Evolutionary conservation across 148 eudicot genomes (phyloP).

Genomic region (Rhododendron mucronatum): DNA sequence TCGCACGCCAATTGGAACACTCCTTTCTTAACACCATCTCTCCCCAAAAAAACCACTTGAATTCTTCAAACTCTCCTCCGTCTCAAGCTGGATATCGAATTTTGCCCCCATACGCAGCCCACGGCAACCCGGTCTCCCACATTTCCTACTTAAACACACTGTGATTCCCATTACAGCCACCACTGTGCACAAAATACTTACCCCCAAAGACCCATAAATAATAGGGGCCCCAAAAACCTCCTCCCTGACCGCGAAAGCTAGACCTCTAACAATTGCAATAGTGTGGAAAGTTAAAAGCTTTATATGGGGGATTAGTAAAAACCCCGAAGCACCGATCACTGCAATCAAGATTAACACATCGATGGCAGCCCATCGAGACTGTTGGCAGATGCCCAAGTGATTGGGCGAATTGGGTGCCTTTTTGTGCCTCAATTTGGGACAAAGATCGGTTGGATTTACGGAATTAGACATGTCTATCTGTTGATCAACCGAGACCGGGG

Average conservation of each 20-base stretch:
- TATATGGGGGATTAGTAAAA: conserved; percentile 57
- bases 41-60: conserved; percentile 21
- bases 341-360: conserved; percentile 70
- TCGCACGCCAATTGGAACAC: conserved; percentile 64
- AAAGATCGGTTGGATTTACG: conserved; percentile 34
- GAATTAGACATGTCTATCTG: conserved; percentile 52
- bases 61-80: conserved; percentile 60
- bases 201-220: conserved; percentile 63
- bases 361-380: conserved; percentile 58
- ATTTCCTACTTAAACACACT: conserved; percentile 44
- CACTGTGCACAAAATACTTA: conserved; percentile 51
- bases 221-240: conserved; percentile 58
- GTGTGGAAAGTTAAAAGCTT: conserved; percentile 23
- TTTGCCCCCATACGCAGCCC: conserved; percentile 70
- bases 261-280: conserved; percentile 32
- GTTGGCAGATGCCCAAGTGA: conserved; percentile 40
- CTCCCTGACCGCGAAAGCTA: conserved; percentile 35
- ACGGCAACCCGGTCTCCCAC: conserved; percentile 67
- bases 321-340: conserved; percentile 60
- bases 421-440: conserved; percentile 43
- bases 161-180: conserved; percentile 60
- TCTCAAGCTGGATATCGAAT: conserved; percentile 77
- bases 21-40: conserved; percentile 48
- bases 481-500: conserved; percentile 41
- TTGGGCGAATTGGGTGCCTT: conserved; percentile 30